These are phyloP conservation scores for Fusarium sp. DNA, from an alignment of 2,329 filamentous ascomycete species.

Conservation along the genomic window DNA sequence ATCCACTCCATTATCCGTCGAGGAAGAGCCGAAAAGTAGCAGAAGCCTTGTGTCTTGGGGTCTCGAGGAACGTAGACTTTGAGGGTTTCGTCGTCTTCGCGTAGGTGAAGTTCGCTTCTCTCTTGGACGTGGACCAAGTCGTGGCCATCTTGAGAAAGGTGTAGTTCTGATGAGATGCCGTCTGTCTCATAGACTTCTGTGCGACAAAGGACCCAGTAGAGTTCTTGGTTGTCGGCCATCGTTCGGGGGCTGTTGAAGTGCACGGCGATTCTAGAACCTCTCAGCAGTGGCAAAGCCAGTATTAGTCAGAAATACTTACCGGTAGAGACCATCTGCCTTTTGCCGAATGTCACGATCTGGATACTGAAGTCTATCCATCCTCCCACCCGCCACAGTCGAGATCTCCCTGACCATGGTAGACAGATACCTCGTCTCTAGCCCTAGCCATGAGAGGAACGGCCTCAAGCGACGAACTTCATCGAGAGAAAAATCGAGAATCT, in stretches of 20 bases:
- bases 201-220: constrained; percentile 27
- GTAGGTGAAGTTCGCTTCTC: constrained; percentile 45
- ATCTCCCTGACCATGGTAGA: constrained; percentile 50
- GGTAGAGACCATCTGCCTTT: constrained; percentile 48
- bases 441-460: constrained; percentile 51
- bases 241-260: constrained; percentile 38
- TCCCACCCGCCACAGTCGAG: constrained; percentile 40
- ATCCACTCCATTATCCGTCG: constrained; percentile 49
- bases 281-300: neutral
- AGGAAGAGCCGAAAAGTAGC: constrained; percentile 45
- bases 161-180: constrained; percentile 45
- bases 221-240: neutral
- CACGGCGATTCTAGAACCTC: constrained; percentile 30
- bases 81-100: constrained; percentile 36
- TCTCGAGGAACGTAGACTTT: constrained; percentile 50
- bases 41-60: constrained; percentile 42
- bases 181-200: constrained; percentile 47
- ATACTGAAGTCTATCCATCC: constrained; percentile 33
- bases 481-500: constrained; percentile 51
- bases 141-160: constrained; percentile 44
- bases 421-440: constrained; percentile 48
- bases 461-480: constrained; percentile 47
- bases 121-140: constrained; percentile 29
- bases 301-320: constrained; percentile 38
- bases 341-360: constrained; percentile 42